Base-by-base conservation (phyloP, 2,329 filamentous ascomycete species). In the Polytolypa hystricis region DNA sequence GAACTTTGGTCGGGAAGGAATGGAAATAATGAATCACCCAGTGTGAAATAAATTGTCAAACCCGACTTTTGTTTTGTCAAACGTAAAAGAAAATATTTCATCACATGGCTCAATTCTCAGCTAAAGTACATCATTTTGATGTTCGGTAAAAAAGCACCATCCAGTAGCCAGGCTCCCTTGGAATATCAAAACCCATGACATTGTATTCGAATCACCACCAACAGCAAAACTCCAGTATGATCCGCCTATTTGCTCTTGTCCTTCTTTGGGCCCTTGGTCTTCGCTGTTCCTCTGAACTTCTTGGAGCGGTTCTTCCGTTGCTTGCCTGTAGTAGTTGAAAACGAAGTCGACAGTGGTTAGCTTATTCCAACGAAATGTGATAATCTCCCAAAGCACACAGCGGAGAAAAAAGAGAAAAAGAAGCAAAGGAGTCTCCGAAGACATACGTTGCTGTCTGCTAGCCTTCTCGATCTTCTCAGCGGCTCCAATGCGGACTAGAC, bases 291-390 rank as follows among this genome's bases (percentile, higher is more conserved):
- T 57, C 91, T 84, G 69, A 95, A 82, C 65, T 89, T 91, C 86
- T 98, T 96, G 72, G 84, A 79, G 69, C 89, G 80, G 84, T 98
- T 98, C 85, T 98, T 98, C 76, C 91, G 84, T 76, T 96, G 91
- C 79, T 98, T 98, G 81, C 89, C 89, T 96, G 70, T 74, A 55
- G 42, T 41, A 15, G 32, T 50, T 50, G 41, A 46, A 42, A 28
- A 34, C n/a, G n/a, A n/a, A n/a, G 33, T 28, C 41, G 8, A 40
- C 38, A 28, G 32, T 32, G 10, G 42, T 42, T 40, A 45, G 44
- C 35, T 23, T 32, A 38, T 10, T 7, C 26, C n/a, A 19, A n/a
- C n/a, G n/a, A n/a, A n/a, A n/a, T n/a, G n/a, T n/a, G n/a, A n/a
- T n/a, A n/a, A n/a, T n/a, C n/a, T n/a, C n/a, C 28, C 5, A 27